These are phyloP conservation scores for Leucaena leucocephala DNA, from an alignment of 306 rosid genomes.

Conservation along the genomic window DNA sequence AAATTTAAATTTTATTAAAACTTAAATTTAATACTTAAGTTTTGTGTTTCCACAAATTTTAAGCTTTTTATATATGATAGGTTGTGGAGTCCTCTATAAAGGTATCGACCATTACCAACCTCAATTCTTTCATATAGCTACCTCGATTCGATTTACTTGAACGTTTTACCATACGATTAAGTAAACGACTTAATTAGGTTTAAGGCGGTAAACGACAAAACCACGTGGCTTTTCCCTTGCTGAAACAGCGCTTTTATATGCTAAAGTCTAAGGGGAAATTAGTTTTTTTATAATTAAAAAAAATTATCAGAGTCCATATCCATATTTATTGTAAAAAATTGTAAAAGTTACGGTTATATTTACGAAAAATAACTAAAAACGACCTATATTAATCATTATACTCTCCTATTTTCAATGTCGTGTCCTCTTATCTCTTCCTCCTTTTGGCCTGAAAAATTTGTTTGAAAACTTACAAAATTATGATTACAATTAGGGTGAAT, in stretches of 20 bases:
- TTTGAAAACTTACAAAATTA: background rate
- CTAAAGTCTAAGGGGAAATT: background rate
- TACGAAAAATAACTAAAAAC: background rate
- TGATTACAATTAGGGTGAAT: background rate
- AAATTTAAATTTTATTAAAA: no score
- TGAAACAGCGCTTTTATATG: background rate
- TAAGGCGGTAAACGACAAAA: slow-evolving; percentile 9
- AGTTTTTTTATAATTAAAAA: no score
- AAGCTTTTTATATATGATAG: background rate
- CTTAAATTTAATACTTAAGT: no score
- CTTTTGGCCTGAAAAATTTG: background rate
- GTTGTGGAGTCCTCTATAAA: no score
- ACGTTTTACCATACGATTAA: background rate
- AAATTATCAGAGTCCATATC: no score
- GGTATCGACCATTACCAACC: background rate
- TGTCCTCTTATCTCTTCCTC: background rate
- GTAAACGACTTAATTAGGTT: slow-evolving; percentile 39
- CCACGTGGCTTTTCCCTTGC: slow-evolving; percentile 27
- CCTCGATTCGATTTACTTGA: background rate
- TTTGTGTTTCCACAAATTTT: no score
- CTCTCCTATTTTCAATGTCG: background rate
- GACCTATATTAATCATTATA: background rate
- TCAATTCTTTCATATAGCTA: slow-evolving; percentile 11
- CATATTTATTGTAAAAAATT: background rate
- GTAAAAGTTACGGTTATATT: background rate